Evolutionary conservation across 257 asterid genomes (phyloP).

Genomic region (Solanum lignicaule): DNA sequence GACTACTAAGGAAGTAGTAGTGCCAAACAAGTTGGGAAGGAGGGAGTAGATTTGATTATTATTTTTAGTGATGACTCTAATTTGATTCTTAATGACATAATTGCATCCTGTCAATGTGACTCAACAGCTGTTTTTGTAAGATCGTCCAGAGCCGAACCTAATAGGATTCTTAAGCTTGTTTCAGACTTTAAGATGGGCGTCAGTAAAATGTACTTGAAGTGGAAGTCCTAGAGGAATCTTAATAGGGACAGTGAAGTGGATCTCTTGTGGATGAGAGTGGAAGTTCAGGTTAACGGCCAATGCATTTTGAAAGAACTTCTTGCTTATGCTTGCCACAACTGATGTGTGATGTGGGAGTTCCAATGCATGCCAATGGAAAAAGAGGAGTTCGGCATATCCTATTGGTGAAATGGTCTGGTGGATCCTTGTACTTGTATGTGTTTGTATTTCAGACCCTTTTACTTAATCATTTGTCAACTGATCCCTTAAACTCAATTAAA

Average conservation of each 20-base stretch:
- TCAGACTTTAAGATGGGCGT: background rate
- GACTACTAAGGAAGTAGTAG: background rate
- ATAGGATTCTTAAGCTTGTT: background rate
- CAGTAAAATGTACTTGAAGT: background rate
- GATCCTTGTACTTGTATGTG: too few relatives aligned
- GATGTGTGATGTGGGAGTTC: background rate
- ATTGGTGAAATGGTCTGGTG: too few relatives aligned
- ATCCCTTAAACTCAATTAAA: too few relatives aligned
- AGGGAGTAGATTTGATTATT: background rate
- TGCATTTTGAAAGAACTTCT: background rate
- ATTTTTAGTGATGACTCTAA: background rate
- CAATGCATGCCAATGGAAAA: background rate
- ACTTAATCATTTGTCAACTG: too few relatives aligned
- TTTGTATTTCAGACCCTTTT: too few relatives aligned
- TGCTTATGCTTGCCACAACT: background rate
- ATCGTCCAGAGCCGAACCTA: background rate
- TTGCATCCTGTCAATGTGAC: background rate
- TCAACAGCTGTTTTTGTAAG: background rate
- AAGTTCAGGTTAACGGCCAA: background rate
- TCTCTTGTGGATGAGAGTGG: background rate
- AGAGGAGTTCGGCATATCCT: background rate
- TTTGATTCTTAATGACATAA: background rate
- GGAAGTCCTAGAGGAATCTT: background rate
- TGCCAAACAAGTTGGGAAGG: background rate
- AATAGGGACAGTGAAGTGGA: background rate